phyloP scores from a whole-genome alignment of 176 grass and related monocot species.

The Oryza coarctata region DNA sequence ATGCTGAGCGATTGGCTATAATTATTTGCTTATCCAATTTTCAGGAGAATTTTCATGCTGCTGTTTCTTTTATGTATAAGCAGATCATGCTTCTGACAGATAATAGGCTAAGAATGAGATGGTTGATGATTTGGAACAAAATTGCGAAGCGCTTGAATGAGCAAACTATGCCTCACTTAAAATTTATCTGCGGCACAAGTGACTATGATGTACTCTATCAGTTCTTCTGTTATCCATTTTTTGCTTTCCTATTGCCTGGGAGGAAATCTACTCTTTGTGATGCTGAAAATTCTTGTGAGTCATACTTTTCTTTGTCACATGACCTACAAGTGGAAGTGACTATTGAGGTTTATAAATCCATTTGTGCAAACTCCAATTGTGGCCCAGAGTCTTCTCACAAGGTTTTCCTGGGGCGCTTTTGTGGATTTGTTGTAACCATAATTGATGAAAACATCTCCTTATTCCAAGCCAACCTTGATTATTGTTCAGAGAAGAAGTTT shows the following conservation, averaged over 20 bases:
- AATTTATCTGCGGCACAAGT: neutral
- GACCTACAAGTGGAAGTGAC: slow-evolving; percentile 29
- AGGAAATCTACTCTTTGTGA: neutral
- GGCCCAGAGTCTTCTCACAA: slow-evolving; percentile 31
- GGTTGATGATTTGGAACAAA: slow-evolving; percentile 50
- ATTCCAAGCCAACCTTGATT: slow-evolving; percentile 35
- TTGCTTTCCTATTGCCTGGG: slow-evolving; percentile 22
- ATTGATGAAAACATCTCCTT: slow-evolving; percentile 51
- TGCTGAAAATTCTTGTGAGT: slow-evolving; percentile 18
- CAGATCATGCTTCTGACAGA: neutral
- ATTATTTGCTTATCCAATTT: slow-evolving; percentile 15
- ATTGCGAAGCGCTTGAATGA: slow-evolving; percentile 34
- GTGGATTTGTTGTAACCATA: slow-evolving; percentile 41
- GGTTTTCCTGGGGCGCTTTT: slow-evolving; percentile 44
- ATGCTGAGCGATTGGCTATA: slow-evolving; percentile 33
- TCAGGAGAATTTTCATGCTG: slow-evolving; percentile 27
- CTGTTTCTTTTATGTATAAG: slow-evolving; percentile 49
- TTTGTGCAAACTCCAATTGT: slow-evolving; percentile 33
- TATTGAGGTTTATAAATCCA: slow-evolving; percentile 42
- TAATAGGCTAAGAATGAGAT: slow-evolving; percentile 23
- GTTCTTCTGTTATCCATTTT: slow-evolving; percentile 59
- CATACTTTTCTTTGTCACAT: neutral
- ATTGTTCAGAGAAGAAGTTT: slow-evolving; percentile 43
- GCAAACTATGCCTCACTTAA: slow-evolving; percentile 17
- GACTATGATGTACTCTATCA: slow-evolving; percentile 26